Conservation (phyloP, 495 filamentous ascomycete species). For the Hypoxylon lienhwacheense region DNA sequence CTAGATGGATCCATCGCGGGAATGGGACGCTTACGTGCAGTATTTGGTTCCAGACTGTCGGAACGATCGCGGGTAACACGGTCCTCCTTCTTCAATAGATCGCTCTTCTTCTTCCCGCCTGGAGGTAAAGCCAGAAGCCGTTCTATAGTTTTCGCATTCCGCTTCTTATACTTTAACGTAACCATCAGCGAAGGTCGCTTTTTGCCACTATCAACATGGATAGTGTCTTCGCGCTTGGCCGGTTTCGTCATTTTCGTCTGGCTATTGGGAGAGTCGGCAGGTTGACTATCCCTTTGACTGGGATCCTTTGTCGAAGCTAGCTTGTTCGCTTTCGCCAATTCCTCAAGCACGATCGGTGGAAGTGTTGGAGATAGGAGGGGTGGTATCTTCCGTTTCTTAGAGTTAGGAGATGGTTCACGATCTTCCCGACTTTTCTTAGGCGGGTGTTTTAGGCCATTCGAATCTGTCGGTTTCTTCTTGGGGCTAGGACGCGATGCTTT, state of each 20-base stretch:
- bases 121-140: conserved; percentile 50
- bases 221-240: conserved; percentile 35
- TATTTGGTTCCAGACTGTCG: conserved; percentile 42
- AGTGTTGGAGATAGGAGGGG: conserved; percentile 52
- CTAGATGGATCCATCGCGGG: conserved; percentile 38
- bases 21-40: conserved; percentile 50
- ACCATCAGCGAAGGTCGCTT: conserved; percentile 34
- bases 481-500: conserved; percentile 32
- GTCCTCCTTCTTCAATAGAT: conserved; percentile 42
- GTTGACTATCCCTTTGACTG: conserved; percentile 35
- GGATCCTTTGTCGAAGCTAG: conserved; percentile 40
- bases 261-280: conserved; percentile 42
- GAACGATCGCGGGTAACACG: conserved; percentile 41
- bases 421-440: conserved; percentile 39
- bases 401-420: conserved; percentile 37
- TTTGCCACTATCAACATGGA: conserved; percentile 37
- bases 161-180: conserved; percentile 48
- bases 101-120: conserved; percentile 39
- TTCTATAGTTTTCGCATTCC: conserved; percentile 44
- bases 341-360: conserved; percentile 48
- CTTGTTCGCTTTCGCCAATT: conserved; percentile 43
- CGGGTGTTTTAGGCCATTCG: conserved; percentile 26
- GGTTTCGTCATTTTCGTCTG: conserved; percentile 43
- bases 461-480: conserved; percentile 36
- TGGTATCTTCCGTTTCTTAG: conserved; percentile 48